Evolutionary conservation across 108 stramenopile species (phyloP), one percentile per base, ranked within the genome.

Genomic region (Nitzschia sp.): DNA sequence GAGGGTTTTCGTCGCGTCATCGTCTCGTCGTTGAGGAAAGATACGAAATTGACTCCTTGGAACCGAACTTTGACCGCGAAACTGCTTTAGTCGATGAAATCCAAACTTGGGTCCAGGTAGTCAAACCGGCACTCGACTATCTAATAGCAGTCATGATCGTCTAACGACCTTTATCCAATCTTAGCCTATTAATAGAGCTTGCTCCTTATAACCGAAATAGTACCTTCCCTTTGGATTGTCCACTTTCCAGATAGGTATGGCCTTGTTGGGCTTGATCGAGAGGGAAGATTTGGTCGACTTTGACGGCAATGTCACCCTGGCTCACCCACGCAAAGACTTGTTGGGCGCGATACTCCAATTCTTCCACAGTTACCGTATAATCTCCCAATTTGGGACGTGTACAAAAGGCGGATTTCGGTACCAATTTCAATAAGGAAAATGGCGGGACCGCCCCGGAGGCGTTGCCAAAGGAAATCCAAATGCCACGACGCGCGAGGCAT

Each of bases 381-480:
- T 90, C 91, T 49, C 80, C 68, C 21, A 95, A 60, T 65, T 87
- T 92, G 46, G 94, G 94, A 34, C 94, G 80, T 2, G 91, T 91
- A 42, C 90, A 77, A 72, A 84, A 95, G 29, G 82, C 84, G 45
- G 88, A 90, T 49, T 89, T 83, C 6, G 70, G 72, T 30, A 80
- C 77, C 58, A 92, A 78, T 63, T 68, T 47, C 38, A 92, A 63
- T 2, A 91, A 75, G 24, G 89, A 82, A 67, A 92, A 90, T 24
- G 91, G 80, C 9, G 94, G 94, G 1, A 91, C 90, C 26, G 91
- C 81, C 13, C 94, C 94, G 15, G 84, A 86, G 3, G 94, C 88
- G 80, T 92, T 92, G 9, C 94, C 94, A 78, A 91, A 92, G 2
- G 88, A 88, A 46, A 95, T 81, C 60, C 89, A 87, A 49, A 92